Conservation (phyloP, 75 land plant species). For the Adiantum capillusveneris region DNA sequence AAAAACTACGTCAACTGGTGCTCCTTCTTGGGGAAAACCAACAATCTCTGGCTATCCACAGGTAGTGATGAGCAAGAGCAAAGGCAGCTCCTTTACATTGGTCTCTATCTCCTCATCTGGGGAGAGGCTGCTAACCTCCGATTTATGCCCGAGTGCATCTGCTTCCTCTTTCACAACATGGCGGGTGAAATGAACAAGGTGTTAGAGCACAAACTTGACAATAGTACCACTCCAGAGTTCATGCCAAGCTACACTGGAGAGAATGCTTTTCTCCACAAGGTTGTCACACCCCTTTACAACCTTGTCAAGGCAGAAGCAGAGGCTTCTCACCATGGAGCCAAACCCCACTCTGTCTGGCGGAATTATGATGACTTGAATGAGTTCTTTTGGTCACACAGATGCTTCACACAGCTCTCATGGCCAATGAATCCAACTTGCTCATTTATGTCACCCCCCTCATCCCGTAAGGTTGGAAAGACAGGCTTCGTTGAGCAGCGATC, state of each 20-base stretch:
- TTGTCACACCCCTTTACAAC: constrained; percentile 60
- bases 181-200: constrained; percentile 63
- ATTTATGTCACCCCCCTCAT: constrained; percentile 35
- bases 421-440: constrained; percentile 41
- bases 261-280: constrained; percentile 49
- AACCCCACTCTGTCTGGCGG: constrained; percentile 83
- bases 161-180: constrained; percentile 81
- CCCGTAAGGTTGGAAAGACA: constrained; percentile 30
- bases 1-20: constrained; percentile 75
- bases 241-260: constrained; percentile 26
- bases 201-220: constrained; percentile 18
- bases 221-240: not conserved
- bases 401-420: constrained; percentile 55
- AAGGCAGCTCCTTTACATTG: constrained; percentile 60
- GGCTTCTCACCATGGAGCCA: not conserved
- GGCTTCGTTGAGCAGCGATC: constrained; percentile 51
- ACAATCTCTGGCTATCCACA: constrained; percentile 29
- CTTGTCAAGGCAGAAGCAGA: constrained; percentile 46
- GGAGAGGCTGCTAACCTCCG: constrained; percentile 87
- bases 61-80: constrained; percentile 12
- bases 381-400: constrained; percentile 64
- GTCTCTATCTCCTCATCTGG: constrained; percentile 79
- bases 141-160: constrained; percentile 74
- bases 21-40: constrained; percentile 26
- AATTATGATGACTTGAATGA: constrained; percentile 93